Percentiles rank a stretch among this genome's conserved stretches.
These are phyloP conservation scores for Pleurozium schreberi DNA, from an alignment of 225 moss, liverwort and hornwort genomes.

Conservation along the genomic window DNA sequence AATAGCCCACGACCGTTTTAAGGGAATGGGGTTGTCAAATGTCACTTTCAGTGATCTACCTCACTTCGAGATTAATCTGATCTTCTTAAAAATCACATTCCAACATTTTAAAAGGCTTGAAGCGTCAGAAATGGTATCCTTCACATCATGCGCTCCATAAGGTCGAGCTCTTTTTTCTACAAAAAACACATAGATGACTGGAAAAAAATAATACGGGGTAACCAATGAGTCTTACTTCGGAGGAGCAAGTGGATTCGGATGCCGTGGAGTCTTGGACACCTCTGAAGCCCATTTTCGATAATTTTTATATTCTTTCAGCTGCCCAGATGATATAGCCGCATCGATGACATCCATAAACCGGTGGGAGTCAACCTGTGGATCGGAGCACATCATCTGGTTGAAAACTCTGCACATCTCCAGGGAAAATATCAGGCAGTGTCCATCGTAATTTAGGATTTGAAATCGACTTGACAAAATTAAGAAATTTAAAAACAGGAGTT, in stretches of 20 bases:
- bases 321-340: conserved; percentile 51
- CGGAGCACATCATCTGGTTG: conserved; percentile 57
- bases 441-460: background rate
- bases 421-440: background rate
- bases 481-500: background rate
- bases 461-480: background rate
- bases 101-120: background rate
- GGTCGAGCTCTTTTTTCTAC: background rate
- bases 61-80: background rate
- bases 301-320: conserved; percentile 62
- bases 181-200: background rate
- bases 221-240: conserved; percentile 10
- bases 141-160: background rate
- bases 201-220: background rate
- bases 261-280: conserved; percentile 55
- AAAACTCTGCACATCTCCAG: conserved; percentile 30
- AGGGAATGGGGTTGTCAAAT: background rate
- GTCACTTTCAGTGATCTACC: background rate
- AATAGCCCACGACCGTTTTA: too few relatives aligned
- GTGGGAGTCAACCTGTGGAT: conserved; percentile 31
- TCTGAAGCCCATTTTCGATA: conserved; percentile 78
- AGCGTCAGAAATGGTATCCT: background rate
- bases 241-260: conserved; percentile 50
- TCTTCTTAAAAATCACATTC: background rate
- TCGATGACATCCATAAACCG: conserved; percentile 68